Evolutionary conservation across 2,329 filamentous ascomycete genomes (phyloP), one percentile per base, ranked within the genome.

Genomic region (Taxawa tesnikishii): DNA sequence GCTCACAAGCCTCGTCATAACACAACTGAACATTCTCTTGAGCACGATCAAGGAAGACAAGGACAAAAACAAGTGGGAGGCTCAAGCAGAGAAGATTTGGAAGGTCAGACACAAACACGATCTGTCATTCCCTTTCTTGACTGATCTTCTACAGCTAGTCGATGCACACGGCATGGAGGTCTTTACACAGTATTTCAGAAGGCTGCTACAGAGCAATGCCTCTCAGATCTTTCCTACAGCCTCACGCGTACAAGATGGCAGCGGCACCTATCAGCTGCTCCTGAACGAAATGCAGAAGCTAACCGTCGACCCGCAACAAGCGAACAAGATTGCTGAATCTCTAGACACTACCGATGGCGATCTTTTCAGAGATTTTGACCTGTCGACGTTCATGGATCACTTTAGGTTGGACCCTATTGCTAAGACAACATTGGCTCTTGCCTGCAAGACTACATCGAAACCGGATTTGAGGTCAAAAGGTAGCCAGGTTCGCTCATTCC

Each of bases 111-210:
- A 25, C n/a, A n/a, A n/a, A 23, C 3, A 23, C n/a, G n/a, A 23
- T n/a, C 8, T 23, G 8, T n/a, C 19, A 8, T n/a, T 23, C 19
- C n/a, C n/a, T 23, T 23, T 13, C 9, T 13, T 24, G 19, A 19
- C 32, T 34, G 25, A 34, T 15, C n/a, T 24, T 12, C 15, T 40
- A n/a, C 43, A 94, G 83, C 77, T 96, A 56, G 80, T 96, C 64
- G 79, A 94, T 74, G 87, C 88, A 51, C 79, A 93, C 85, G 87
- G 87, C 54, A 98, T 98, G 88, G 92, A 98, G 70, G 85, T 94
- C 54, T 94, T 87, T 58, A 78, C 83, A 39, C 92, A 87, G 67
- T 94, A 90, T 60, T 93, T 98, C 61, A 79, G 84, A 59, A 83
- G 88, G 60, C 70, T 96, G 55, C 75, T 98, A 53, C 81, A 80